These are phyloP conservation scores for Aquanectria penicillioides DNA, from an alignment of 2,329 filamentous ascomycete genomes.

Conservation along the genomic window DNA sequence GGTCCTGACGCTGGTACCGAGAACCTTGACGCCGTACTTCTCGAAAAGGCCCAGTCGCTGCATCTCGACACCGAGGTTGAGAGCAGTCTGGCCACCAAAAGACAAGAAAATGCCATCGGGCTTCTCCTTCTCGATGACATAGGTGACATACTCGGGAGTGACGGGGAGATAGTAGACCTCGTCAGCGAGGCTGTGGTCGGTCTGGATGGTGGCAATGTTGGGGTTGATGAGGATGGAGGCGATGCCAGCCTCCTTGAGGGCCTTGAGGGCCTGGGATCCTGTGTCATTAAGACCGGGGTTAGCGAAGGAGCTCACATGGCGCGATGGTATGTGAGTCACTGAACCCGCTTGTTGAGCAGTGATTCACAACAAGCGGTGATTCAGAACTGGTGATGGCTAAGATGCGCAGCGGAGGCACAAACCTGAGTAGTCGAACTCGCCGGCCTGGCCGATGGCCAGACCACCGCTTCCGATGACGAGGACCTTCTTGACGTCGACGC, in stretches of 20 bases:
- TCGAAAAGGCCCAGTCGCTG: slow-evolving; percentile 95
- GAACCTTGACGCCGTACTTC: slow-evolving; percentile 92
- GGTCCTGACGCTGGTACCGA: slow-evolving; percentile 94
- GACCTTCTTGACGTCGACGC: slow-evolving; percentile 95
- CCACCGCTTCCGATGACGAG: slow-evolving; percentile 96
- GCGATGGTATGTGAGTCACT: slow-evolving; percentile 1
- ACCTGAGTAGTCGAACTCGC: slow-evolving; percentile 99
- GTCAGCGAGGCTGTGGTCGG: slow-evolving; percentile 93
- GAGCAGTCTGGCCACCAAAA: slow-evolving; percentile 95
- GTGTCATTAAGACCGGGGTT: slow-evolving; percentile 38
- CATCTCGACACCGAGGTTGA: slow-evolving; percentile 98
- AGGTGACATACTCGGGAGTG: slow-evolving; percentile 95
- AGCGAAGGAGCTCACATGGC: slow-evolving; percentile 27
- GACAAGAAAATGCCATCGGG: slow-evolving; percentile 98
- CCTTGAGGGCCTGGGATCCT: slow-evolving; percentile 97
- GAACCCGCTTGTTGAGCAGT: slow-evolving; percentile 5
- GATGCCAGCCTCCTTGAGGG: slow-evolving; percentile 93
- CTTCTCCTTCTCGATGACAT: slow-evolving; percentile 95
- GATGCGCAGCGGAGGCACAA: slow-evolving; percentile 48
- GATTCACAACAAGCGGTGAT: slow-evolving; percentile 15
- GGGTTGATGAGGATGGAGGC: slow-evolving; percentile 94
- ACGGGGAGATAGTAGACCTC: slow-evolving; percentile 99
- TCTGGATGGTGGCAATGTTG: slow-evolving; percentile 98
- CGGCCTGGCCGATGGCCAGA: slow-evolving; percentile 95
- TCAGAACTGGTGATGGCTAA: too few relatives aligned